These are phyloP conservation scores for Pelargonium nanum DNA, from an alignment of 345 rosid genomes.

Conservation along the genomic window DNA sequence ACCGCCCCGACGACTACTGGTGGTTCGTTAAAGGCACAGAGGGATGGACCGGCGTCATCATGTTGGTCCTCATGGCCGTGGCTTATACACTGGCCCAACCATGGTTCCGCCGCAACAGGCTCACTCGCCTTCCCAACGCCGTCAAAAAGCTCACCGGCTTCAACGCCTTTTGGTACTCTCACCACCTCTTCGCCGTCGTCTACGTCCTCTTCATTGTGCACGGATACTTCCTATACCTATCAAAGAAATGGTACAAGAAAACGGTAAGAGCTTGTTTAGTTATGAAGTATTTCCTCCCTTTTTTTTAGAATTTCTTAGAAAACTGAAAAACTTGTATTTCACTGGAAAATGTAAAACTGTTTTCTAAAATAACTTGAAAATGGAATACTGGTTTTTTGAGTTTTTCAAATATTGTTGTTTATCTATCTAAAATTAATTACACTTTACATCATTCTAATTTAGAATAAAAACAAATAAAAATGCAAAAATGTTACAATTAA, in stretches of 20 bases:
- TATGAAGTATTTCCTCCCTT: neutral
- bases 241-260: slow-evolving; percentile 62
- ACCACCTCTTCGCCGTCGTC: slow-evolving; percentile 65
- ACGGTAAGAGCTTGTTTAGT: slow-evolving; percentile 31
- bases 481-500: no score
- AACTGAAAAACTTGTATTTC: no score
- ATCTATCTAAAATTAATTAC: no score
- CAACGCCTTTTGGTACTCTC: slow-evolving; percentile 92
- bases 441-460: no score
- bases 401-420: no score
- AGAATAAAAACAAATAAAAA: no score
- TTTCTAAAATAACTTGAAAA: no score
- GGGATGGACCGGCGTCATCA: slow-evolving; percentile 64
- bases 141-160: slow-evolving; percentile 48
- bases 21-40: slow-evolving; percentile 69
- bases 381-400: no score
- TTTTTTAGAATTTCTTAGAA: no score
- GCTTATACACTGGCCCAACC: slow-evolving; percentile 59
- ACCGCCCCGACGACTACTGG: slow-evolving; percentile 53
- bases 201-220: slow-evolving; percentile 59
- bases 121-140: slow-evolving; percentile 46
- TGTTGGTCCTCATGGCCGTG: slow-evolving; percentile 60
- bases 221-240: slow-evolving; percentile 49
- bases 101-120: slow-evolving; percentile 60
- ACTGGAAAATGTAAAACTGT: no score